These are phyloP conservation scores for Hypocrella siamensis DNA, from an alignment of 2,329 filamentous ascomycete genomes.

Conservation along the genomic window DNA sequence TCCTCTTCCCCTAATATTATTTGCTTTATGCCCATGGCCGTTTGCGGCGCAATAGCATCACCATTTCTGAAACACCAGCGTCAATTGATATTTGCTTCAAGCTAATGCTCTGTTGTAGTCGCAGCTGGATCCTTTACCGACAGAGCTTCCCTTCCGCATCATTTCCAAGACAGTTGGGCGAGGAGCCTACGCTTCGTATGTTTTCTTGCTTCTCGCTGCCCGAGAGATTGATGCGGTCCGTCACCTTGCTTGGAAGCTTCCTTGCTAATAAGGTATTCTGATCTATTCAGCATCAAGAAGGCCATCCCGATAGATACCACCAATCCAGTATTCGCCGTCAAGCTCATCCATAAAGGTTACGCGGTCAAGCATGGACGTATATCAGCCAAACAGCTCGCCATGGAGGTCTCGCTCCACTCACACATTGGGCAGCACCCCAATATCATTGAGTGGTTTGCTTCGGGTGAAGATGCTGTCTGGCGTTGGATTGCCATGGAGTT, in stretches of 20 bases:
- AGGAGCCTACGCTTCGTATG: constrained; percentile 91
- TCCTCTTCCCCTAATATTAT: too few species aligned
- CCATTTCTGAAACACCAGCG: neutral
- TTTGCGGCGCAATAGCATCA: neutral
- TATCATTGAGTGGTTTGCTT: constrained; percentile 83
- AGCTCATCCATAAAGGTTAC: constrained; percentile 96
- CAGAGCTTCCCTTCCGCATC: constrained; percentile 78
- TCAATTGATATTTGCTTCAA: neutral
- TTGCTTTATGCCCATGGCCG: too few species aligned
- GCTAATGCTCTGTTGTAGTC: constrained; percentile 34
- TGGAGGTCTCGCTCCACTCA: constrained; percentile 82
- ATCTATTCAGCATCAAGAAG: constrained; percentile 69
- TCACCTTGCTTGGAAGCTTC: too few species aligned
- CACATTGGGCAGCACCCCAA: constrained; percentile 82
- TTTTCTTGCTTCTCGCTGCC: too few species aligned
- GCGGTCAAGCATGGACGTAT: constrained; percentile 80
- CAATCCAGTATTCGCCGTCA: constrained; percentile 82
- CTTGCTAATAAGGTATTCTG: too few species aligned
- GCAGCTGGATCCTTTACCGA: constrained; percentile 75
- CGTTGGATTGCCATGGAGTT: constrained; percentile 98
- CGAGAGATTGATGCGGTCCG: too few species aligned
- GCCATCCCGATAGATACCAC: constrained; percentile 57
- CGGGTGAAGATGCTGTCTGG: constrained; percentile 75
- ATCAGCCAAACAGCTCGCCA: constrained; percentile 73
- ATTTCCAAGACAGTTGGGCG: constrained; percentile 93